Evolutionary conservation across 129 eudicot genomes (phyloP).

Genomic region (Rutidosis leptorrhynchoides): DNA sequence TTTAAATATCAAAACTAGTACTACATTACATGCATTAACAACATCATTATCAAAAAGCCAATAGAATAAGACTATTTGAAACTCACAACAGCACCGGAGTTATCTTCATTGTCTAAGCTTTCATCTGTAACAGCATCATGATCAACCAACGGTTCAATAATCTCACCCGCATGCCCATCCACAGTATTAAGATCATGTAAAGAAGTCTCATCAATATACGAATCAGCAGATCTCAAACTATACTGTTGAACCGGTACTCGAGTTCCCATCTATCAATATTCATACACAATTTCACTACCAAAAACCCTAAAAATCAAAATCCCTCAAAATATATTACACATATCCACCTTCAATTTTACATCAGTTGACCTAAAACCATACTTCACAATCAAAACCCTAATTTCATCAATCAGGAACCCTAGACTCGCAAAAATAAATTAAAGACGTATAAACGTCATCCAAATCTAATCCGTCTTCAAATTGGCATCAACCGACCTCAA

Average conservation of each 20-base stretch:
- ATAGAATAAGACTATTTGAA: not conserved
- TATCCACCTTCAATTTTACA: not conserved
- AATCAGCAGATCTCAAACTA: constrained; percentile 54
- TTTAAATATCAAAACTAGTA: not conserved
- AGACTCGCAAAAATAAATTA: not conserved
- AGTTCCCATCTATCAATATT: constrained; percentile 44
- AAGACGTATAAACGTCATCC: not conserved
- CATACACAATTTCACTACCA: constrained; percentile 10
- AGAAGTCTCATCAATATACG: constrained; percentile 56
- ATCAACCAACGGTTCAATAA: constrained; percentile 51
- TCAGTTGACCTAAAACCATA: constrained; percentile 24
- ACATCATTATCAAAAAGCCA: constrained; percentile 8
- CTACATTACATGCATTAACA: not conserved
- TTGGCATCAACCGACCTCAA: not conserved
- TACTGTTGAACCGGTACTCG: constrained; percentile 73
- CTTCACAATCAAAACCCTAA: constrained; percentile 44
- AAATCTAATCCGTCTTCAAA: not conserved
- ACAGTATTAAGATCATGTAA: constrained; percentile 57
- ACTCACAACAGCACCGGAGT: constrained; percentile 72
- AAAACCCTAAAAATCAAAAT: constrained; percentile 18
- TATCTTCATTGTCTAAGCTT: constrained; percentile 64
- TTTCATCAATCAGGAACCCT: constrained; percentile 9
- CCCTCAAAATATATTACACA: constrained; percentile 6
- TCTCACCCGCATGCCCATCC: constrained; percentile 41
- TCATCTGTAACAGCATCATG: constrained; percentile 54